Base-by-base conservation (phyloP, 2,329 filamentous ascomycete species). In the Pseudogymnoascus sp. region DNA sequence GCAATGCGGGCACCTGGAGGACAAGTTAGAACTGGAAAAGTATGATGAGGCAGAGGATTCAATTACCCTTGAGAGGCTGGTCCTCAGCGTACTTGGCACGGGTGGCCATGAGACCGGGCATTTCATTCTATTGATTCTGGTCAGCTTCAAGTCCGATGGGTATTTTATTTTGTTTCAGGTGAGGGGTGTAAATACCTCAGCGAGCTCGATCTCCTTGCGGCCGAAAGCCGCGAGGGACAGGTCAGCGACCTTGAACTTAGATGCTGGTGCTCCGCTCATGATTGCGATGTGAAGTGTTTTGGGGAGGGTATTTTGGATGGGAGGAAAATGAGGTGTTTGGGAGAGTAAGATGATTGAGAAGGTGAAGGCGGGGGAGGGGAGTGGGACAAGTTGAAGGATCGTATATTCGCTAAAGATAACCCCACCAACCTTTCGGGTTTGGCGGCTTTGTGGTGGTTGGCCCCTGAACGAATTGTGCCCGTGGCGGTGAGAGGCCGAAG, bases 161-260 rank as follows among this genome's bases (percentile, higher is more conserved):
- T 56, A 19, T 56, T 56, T 31, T 56, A 31, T 26, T 56, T n/a
- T 13, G n/a, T 56, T 56, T 56, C 47, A 56, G 21, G 26, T 56
- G 26, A 56, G 33, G 59, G 26, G 21, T 61, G 31, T 29, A 61
- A 47, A 33, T 31, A 40, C 84, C 80, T 97, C 93, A 74, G 95
- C 93, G 76, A 97, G 86, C 81, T 97, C 93, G 75, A 99, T 97
- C 87, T 99, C 95, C 81, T 93, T 93, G 82, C 95, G 93, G 80
- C 95, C 95, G 77, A 99, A 97, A 80, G 95, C 95, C 76, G 95
- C 93, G 77, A 97, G 88, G 77, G 89, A 91, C 78, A 97, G 90
- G 86, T 97, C 95, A 76, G 93, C 92, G 82, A 99, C 93, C 90
- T 97, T 96, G 89, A 91, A 96, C 81, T 63, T 63, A 26, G 62